Evolutionary conservation across 1,139 yeast species (phyloP), one percentile per base, ranked within the genome.

Genomic region (Diutina catenulata): DNA sequence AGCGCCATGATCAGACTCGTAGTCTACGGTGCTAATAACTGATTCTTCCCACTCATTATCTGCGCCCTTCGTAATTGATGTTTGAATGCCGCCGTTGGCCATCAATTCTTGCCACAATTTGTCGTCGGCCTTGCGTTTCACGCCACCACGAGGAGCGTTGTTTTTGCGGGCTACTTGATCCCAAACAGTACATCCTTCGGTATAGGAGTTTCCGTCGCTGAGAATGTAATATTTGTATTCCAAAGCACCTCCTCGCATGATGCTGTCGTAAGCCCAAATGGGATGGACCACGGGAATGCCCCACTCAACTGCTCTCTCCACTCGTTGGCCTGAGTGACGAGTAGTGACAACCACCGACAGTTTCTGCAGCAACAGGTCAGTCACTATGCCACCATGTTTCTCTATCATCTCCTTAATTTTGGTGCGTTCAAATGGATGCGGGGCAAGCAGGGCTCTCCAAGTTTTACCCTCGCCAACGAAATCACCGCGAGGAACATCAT

Each of bases 281-380:
- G 93, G 91, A 51, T 81, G 87, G 3, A 84, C 73, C 1, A 77
- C 69, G 1, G 83, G 80, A 3, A 77, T 70, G 5, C 63, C 64
- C 88, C 91, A 80, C 49, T 75, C 76, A 6, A 64, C 41, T 1
- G 91, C 87, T 52, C 72, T 77, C 22, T 60, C 61, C 49, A 67
- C 80, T 43, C 93, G 62, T 42, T 69, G 70, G 1, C 95, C 94
- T 15, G 57, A 49, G 22, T 59, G 56, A 36, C 68, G 75, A 15
- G 75, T 65, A 4, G 76, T 67, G 1, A 78, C 63, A 2, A 84
- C 61, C 45, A 76, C 68, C 4, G 73, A 56, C 35, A 68, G 70
- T 5, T 64, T 55, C 10, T 61, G 58, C 3, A 80, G 71, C 39
- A 86, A 59, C 1, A 81, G 70, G 13, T 74, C 76, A 0, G 74